phyloP scores from a whole-genome alignment of 192 early-diverging fungal genomes.

The Coemansia sp. region DNA sequence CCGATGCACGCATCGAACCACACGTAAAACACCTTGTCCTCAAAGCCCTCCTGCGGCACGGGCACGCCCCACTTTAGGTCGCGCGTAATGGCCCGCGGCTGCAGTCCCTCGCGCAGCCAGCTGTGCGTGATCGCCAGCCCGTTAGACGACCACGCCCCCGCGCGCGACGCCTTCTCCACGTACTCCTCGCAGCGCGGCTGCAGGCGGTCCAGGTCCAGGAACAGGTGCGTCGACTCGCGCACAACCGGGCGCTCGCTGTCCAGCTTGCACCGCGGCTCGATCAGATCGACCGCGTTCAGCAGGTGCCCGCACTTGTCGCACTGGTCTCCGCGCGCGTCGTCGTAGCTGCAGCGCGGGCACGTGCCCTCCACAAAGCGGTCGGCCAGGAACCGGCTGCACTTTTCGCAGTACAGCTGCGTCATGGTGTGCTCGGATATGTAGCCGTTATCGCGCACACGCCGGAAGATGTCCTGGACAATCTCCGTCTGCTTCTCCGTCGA shows the following conservation, averaged over 20 bases:
- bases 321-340: conserved; percentile 97
- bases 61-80: conserved; percentile 98
- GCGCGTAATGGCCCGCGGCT: conserved; percentile 91
- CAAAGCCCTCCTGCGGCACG: conserved; percentile 77
- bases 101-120: conserved; percentile 93
- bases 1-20: conserved; percentile 99
- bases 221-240: conserved; percentile 82
- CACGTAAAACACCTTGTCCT: conserved; percentile 97
- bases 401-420: conserved; percentile 86
- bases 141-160: conserved; percentile 87
- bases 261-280: conserved; percentile 92
- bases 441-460: conserved; percentile 63
- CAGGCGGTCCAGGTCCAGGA: conserved; percentile 75
- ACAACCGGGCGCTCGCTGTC: conserved; percentile 76
- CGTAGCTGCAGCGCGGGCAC: conserved; percentile 85
- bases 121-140: conserved; percentile 78
- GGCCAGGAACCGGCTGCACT: conserved; percentile 85
- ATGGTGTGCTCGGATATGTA: conserved; percentile 67
- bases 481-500: conserved; percentile 85
- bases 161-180: conserved; percentile 59
- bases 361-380: conserved; percentile 97
- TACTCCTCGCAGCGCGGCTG: conserved; percentile 73
- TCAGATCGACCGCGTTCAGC: conserved; percentile 85
- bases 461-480: conserved; percentile 89
- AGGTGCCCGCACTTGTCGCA: conserved; percentile 92